Percentiles rank a stretch among this genome's conserved stretches.
phyloP scores from a whole-genome alignment of 768 basidiomycete species.

The Dioszegia aurantiaca region DNA sequence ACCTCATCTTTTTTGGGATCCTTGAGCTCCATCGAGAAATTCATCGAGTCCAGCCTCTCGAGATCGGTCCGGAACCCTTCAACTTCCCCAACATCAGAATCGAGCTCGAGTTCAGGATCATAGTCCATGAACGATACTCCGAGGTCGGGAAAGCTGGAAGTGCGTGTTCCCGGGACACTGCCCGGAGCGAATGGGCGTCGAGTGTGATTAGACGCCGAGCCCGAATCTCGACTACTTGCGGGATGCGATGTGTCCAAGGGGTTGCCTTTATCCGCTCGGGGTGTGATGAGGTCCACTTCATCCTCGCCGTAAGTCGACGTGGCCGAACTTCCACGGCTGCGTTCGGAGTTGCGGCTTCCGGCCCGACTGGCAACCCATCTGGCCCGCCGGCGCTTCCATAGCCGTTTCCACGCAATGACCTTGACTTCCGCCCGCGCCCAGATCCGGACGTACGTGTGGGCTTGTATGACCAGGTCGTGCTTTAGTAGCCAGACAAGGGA shows the following conservation, averaged over 20 bases:
- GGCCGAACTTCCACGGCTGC: slow-evolving; percentile 7
- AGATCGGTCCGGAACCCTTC: slow-evolving; percentile 15
- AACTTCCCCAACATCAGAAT: slow-evolving; percentile 30
- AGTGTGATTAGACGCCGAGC: background rate
- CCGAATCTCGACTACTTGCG: background rate
- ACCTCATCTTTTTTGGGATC: slow-evolving; percentile 21
- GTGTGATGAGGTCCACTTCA: slow-evolving; percentile 25
- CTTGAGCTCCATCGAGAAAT: slow-evolving; percentile 57
- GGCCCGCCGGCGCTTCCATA: slow-evolving; percentile 40
- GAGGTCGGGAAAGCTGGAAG: slow-evolving; percentile 12
- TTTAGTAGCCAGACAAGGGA: slow-evolving; percentile 90
- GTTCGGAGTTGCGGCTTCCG: slow-evolving; percentile 8
- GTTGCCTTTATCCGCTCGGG: slow-evolving; percentile 21
- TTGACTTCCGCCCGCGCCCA: slow-evolving; percentile 77
- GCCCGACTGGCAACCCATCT: slow-evolving; percentile 27
- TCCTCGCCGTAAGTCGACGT: slow-evolving; percentile 1
- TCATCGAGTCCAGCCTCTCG: slow-evolving; percentile 22
- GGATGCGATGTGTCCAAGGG: slow-evolving; percentile 14
- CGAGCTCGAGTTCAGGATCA: slow-evolving; percentile 36
- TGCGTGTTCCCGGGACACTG: background rate
- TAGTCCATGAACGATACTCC: slow-evolving; percentile 29
- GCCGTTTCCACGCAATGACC: slow-evolving; percentile 57
- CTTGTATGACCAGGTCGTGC: slow-evolving; percentile 75
- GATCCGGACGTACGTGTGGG: slow-evolving; percentile 81
- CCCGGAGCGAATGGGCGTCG: background rate